Conservation (phyloP, 176 grass and related monocot genomes). For the Phoenix dactylifera region DNA sequence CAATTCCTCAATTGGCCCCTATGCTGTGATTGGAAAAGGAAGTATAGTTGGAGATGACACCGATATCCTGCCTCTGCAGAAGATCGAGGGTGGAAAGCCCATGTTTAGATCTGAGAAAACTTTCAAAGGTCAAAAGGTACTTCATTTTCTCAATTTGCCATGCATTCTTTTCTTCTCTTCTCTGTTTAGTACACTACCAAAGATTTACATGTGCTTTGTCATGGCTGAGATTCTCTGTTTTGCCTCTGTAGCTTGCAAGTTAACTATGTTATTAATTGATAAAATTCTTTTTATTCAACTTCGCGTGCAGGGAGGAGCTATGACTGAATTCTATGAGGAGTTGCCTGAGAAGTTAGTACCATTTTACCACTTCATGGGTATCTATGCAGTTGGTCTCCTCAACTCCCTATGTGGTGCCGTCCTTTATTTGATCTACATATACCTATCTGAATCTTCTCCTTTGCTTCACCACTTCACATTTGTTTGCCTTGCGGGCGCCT, state of each 20-base stretch:
- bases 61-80: constrained; percentile 39
- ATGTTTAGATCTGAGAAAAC: constrained; percentile 8
- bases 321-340: constrained; percentile 12
- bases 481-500: constrained; percentile 46
- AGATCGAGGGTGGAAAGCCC: constrained; percentile 27
- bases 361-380: constrained; percentile 45
- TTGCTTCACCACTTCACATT: constrained; percentile 38
- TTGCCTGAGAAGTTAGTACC: constrained; percentile 8
- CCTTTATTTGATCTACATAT: constrained; percentile 37
- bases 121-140: constrained; percentile 36
- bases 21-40: constrained; percentile 49
- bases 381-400: constrained; percentile 48
- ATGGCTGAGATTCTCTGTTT: too few relatives aligned
- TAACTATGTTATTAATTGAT: too few relatives aligned
- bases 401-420: constrained; percentile 42
- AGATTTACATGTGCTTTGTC: too few relatives aligned
- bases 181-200: too few relatives aligned
- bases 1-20: constrained; percentile 46
- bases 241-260: too few relatives aligned
- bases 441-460: constrained; percentile 22
- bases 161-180: background rate
- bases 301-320: constrained; percentile 30
- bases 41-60: constrained; percentile 26
- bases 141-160: background rate
- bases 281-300: background rate